Base-by-base conservation (phyloP, 1,284 basidiomycete species). In the Ustilago esculenta region DNA sequence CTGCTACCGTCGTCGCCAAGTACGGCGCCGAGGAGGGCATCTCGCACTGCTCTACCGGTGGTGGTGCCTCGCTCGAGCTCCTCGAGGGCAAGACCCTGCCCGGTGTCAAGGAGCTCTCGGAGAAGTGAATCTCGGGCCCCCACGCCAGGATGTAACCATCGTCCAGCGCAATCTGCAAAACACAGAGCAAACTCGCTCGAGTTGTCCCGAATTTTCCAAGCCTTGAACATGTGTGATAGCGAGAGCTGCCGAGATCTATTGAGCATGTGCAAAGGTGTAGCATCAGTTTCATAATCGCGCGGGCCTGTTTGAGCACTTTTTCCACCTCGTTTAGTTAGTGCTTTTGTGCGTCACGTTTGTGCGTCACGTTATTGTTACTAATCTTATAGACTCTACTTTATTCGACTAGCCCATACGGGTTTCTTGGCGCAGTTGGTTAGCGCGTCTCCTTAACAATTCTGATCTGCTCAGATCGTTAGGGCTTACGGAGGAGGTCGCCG, bases 21-120 rank as follows among this genome's bases (percentile, higher is more conserved):
- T 88, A 92, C 79, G 59, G 59, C 15, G 73, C 64, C 23, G 96
- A 98, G 84, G 89, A 90, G 76, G 89, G 92, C 82, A 86, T 98
- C 72, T 94, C 91, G 83, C 95, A 98, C 84, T 92, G 97, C 79
- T 93, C 91, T 79, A 98, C 95, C 37, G 95, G 96, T 71, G 96
- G 96, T 71, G 95, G 95, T 75, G 95, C 95, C 40, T 92, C 90
- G 81, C 87, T 98, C 29, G 58, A 68, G 53, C 63, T 76, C 6
- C 63, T 76, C 21, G 72, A 76, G 41, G 95, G 95, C 84, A 97
- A 97, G 88, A 91, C 42, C 10, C 50, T 79, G 11, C 75, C 75
- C 5, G 76, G 75, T 60, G 72, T 79, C 37, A 49, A 57, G 49
- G 74, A 71, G 37, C 70, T 78, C 15, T 65, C 61, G 9, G 69